Conservation (phyloP, 1,139 yeast species). For the Kodamaea fungicola region DNA sequence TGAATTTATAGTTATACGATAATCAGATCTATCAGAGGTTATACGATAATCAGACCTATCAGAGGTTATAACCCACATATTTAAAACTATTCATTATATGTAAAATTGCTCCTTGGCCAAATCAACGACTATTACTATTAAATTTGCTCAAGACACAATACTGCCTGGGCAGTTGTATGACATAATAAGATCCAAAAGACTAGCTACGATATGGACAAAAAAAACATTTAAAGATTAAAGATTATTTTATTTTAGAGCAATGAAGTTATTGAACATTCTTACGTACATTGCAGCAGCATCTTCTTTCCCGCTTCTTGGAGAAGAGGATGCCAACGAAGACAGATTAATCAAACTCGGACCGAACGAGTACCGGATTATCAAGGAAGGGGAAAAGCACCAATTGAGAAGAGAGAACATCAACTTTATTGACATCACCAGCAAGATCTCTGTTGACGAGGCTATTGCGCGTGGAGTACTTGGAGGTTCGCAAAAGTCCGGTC, state of each 20-base stretch:
- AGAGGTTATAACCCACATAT: too few relatives aligned
- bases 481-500: conserved; percentile 5
- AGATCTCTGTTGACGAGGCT: conserved; percentile 35
- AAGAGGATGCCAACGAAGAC: conserved; percentile 10
- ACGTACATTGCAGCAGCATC: background rate
- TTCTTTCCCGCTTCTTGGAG: conserved; percentile 14
- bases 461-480: conserved; percentile 26
- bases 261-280: background rate
- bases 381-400: conserved; percentile 55
- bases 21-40: too few relatives aligned
- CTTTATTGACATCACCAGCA: conserved; percentile 70
- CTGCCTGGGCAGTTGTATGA: too few relatives aligned
- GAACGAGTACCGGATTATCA: conserved; percentile 36
- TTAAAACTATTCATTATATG: too few relatives aligned
- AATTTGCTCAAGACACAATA: too few relatives aligned
- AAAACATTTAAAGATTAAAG: background rate
- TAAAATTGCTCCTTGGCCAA: too few relatives aligned
- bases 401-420: conserved; percentile 52
- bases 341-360: conserved; percentile 40
- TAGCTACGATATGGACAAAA: background rate
- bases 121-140: too few relatives aligned
- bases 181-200: too few relatives aligned
- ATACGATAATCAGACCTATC: too few relatives aligned
- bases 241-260: background rate
- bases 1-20: too few relatives aligned